Base-by-base conservation (phyloP, 2,329 filamentous ascomycete species). In the Cytospora paraplurivora region DNA sequence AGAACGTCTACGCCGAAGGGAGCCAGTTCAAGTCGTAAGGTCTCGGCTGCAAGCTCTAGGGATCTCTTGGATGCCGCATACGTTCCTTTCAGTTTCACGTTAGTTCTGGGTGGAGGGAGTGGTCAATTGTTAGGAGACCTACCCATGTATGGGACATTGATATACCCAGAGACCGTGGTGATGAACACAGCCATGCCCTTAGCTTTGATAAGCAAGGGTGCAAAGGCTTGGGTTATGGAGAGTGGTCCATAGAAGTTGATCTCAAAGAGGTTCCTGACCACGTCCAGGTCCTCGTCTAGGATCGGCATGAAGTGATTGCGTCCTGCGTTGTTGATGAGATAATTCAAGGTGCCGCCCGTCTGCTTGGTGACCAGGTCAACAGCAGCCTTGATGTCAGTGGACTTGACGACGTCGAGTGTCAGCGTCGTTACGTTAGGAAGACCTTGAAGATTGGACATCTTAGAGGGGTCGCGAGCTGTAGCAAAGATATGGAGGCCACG, bases 241-340 rank as follows among this genome's bases (percentile, higher is more conserved):
- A 75, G 67, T 0, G 70, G 68, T n/a, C 68, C 72, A 11, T 71
- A 66, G 65, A 74, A 69, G 57, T 74, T 75, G 34, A 73, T 69
- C 21, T 72, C 71, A 47, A 73, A 74, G 32, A 73, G 61, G 1
- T 67, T 37, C 44, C 66, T 70, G 33, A 67, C 64, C 11, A 19
- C 47, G 4, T 67, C 59, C 15, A 71, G 57, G 47, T 71, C 53
- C 27, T 69, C 69, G 44, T 73, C 71, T 1, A 73, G 63, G 0
- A 71, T 66, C 1, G 71, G 71, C 66, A 71, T 70, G 52, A 71
- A 69, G 53, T 71, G 70, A 41, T 70, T 72, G n/a, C 67, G 68
- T 15, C 69, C 71, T 17, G 71, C 70, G 38, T 72, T 72, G 58
- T 64, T 71, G 54, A 73, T 59, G 3, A 73, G 59, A 51, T 66